phyloP scores from a whole-genome alignment of 2,329 filamentous ascomycete species.

The Colletotrichum eremochloae region DNA sequence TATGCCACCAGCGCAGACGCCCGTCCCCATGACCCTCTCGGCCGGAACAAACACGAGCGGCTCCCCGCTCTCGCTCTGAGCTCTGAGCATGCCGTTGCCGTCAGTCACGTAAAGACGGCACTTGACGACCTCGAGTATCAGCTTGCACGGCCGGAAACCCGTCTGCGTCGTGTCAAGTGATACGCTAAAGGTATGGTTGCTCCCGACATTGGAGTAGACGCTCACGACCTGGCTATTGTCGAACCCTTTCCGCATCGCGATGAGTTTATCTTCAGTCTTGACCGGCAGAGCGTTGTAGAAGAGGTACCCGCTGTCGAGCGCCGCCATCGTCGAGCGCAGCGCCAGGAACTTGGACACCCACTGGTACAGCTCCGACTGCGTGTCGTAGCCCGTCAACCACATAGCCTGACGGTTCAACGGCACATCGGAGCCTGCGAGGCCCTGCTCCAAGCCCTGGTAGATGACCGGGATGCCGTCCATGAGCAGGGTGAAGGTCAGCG shows the following conservation, averaged over 20 bases:
- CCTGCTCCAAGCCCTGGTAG: slow-evolving; percentile 76
- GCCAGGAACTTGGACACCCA: slow-evolving; percentile 30
- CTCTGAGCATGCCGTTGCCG: slow-evolving; percentile 28
- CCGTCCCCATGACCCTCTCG: slow-evolving; percentile 36
- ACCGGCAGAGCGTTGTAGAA: slow-evolving; percentile 34
- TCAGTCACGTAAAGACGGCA: slow-evolving; percentile 38
- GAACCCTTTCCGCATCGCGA: slow-evolving; percentile 40
- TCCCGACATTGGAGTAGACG: slow-evolving; percentile 39
- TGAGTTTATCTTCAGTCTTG: slow-evolving; percentile 16
- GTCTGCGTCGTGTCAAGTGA: slow-evolving; percentile 24
- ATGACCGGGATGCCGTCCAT: slow-evolving; percentile 73
- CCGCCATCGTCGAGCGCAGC: slow-evolving; percentile 33
- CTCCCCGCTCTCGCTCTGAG: slow-evolving; percentile 31
- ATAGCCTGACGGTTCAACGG: slow-evolving; percentile 69
- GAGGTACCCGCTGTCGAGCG: slow-evolving; percentile 34
- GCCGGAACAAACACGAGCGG: slow-evolving; percentile 40
- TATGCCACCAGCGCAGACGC: slow-evolving; percentile 37
- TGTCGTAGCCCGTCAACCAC: slow-evolving; percentile 67
- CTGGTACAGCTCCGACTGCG: slow-evolving; percentile 60
- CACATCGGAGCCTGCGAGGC: slow-evolving; percentile 62
- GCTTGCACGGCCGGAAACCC: slow-evolving; percentile 35
- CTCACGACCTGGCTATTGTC: slow-evolving; percentile 35
- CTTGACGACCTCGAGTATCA: slow-evolving; percentile 37
- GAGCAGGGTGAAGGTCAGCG: slow-evolving; percentile 72
- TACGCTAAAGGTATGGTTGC: slow-evolving; percentile 27